Evolutionary conservation across 2,329 filamentous ascomycete genomes (phyloP).

Genomic region (Fusarium ramigenum): DNA sequence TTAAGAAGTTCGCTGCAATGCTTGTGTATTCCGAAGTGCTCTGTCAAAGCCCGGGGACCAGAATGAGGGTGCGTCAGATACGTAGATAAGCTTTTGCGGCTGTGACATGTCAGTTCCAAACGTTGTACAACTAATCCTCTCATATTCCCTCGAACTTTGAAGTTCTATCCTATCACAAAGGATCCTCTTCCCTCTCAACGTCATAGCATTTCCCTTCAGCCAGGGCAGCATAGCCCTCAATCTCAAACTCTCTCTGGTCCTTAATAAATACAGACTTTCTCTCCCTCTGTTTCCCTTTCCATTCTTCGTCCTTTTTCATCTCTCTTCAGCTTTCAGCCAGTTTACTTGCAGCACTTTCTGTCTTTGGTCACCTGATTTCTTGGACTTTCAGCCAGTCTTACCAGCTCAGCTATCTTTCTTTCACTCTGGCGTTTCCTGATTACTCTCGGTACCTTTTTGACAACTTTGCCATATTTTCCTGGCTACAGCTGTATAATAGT

Average conservation of each 20-base stretch:
- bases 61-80: not conserved
- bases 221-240: not conserved
- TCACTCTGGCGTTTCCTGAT: not conserved
- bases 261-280: not conserved
- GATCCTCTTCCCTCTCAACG: fast-evolving
- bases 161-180: not conserved
- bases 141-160: not conserved
- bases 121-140: not conserved
- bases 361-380: not conserved
- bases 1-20: not conserved
- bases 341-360: not conserved
- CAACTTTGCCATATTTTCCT: not conserved
- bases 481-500: not conserved
- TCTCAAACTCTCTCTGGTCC: not conserved
- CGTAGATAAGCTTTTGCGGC: fast-evolving
- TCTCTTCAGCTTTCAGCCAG: not conserved
- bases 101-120: not conserved
- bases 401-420: not conserved
- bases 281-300: not conserved
- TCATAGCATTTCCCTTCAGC: fast-evolving
- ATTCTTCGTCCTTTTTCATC: not conserved
- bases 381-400: not conserved
- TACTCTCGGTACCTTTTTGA: not conserved
- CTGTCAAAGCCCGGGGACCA: fast-evolving
- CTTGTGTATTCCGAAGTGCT: not conserved